Evolutionary conservation across 768 basidiomycete genomes (phyloP).

Genomic region (Saitozyma sp.): DNA sequence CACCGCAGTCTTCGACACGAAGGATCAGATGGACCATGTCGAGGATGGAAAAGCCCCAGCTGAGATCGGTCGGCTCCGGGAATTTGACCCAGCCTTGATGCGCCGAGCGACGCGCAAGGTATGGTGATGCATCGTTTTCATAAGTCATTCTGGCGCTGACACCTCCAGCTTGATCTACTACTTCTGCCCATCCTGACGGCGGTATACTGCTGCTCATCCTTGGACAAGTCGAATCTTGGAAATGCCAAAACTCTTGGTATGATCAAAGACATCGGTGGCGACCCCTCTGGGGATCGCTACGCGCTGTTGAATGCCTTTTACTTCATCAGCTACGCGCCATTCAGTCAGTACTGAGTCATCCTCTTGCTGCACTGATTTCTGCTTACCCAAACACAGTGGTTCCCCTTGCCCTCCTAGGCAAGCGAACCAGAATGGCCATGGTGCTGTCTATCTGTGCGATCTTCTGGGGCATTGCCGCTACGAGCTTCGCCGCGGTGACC

Average conservation of each 20-base stretch:
- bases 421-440: constrained; percentile 17
- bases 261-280: constrained; percentile 19
- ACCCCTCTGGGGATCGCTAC: constrained; percentile 20
- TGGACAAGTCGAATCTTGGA: constrained; percentile 31
- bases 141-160: not conserved
- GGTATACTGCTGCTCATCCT: constrained; percentile 14
- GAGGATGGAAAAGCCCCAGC: not conserved
- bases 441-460: constrained; percentile 9
- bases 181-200: constrained; percentile 16
- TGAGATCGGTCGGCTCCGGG: not conserved
- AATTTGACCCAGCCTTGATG: not conserved
- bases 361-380: not conserved
- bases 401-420: constrained; percentile 19
- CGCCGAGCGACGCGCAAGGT: not conserved
- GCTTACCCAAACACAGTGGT: constrained; percentile 10
- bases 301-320: constrained; percentile 20
- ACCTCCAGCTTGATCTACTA: constrained; percentile 10
- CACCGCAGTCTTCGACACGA: not conserved
- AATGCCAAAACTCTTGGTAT: constrained; percentile 30
- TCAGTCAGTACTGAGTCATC: constrained; percentile 14
- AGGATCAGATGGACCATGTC: not conserved
- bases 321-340: constrained; percentile 22
- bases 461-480: constrained; percentile 26
- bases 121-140: not conserved
- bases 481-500: constrained; percentile 17